These are phyloP conservation scores for Coemansia sp. DNA, from an alignment of 192 early-diverging fungal genomes.

Conservation along the genomic window DNA sequence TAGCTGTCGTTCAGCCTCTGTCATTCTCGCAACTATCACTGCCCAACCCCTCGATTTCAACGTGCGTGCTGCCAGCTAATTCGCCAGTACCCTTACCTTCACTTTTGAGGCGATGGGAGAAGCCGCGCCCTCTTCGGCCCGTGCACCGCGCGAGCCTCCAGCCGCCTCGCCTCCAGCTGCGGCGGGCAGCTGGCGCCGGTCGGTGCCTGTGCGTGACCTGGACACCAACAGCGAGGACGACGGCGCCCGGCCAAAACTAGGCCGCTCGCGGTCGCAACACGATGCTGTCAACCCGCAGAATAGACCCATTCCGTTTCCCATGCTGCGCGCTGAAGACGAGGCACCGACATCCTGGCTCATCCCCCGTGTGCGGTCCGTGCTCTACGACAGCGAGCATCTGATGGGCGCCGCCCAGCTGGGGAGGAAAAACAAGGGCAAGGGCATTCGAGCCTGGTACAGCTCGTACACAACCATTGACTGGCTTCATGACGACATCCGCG, in stretches of 20 bases:
- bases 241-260: background rate
- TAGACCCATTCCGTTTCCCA: constrained; percentile 28
- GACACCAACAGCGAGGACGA: background rate
- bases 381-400: constrained; percentile 37
- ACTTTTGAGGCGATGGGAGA: background rate
- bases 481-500: constrained; percentile 85
- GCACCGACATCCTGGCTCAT: constrained; percentile 45
- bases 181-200: background rate
- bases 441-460: constrained; percentile 40
- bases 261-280: constrained; percentile 19
- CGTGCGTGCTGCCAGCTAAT: background rate
- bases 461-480: constrained; percentile 64
- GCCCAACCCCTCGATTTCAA: too few relatives aligned
- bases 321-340: constrained; percentile 39
- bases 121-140: background rate
- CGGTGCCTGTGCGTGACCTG: background rate
- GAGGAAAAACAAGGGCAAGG: constrained; percentile 33
- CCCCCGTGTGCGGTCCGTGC: constrained; percentile 38
- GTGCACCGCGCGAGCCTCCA: background rate
- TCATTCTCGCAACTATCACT: too few relatives aligned
- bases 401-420: constrained; percentile 16
- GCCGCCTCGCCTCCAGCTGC: background rate
- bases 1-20: too few relatives aligned
- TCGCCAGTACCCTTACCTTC: too few relatives aligned
- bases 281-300: constrained; percentile 2